Conservation (phyloP, 345 rosid species). For the Corchorus capsularis region DNA sequence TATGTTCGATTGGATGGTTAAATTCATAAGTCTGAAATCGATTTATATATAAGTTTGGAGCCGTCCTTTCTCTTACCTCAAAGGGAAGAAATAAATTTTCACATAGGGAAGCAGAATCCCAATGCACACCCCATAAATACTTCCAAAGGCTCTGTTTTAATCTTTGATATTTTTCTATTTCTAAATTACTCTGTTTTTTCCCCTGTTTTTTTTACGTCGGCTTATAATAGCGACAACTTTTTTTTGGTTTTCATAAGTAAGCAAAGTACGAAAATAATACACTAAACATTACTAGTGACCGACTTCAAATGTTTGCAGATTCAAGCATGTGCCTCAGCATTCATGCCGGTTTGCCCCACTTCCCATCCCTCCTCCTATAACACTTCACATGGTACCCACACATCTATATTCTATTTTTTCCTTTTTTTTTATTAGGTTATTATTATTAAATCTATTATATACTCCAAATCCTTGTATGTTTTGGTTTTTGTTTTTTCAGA, state of each 20-base stretch:
- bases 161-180: neutral
- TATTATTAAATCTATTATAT: too few species aligned
- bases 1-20: too few species aligned
- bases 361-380: neutral
- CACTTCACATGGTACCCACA: conserved; percentile 4
- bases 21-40: too few species aligned
- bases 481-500: too few species aligned
- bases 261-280: neutral
- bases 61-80: neutral
- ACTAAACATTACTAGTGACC: neutral
- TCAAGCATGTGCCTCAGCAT: conserved; percentile 1
- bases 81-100: conserved; percentile 8
- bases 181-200: neutral
- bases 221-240: neutral
- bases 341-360: neutral
- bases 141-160: neutral
- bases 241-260: neutral
- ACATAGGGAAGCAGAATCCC: neutral
- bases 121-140: conserved; percentile 3
- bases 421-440: too few species aligned
- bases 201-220: neutral
- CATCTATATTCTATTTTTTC: neutral
- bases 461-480: too few species aligned
- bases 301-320: conserved; percentile 2
- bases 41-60: neutral